Conservation (phyloP, 768 basidiomycete species). For the Filobasidium wieringae region DNA sequence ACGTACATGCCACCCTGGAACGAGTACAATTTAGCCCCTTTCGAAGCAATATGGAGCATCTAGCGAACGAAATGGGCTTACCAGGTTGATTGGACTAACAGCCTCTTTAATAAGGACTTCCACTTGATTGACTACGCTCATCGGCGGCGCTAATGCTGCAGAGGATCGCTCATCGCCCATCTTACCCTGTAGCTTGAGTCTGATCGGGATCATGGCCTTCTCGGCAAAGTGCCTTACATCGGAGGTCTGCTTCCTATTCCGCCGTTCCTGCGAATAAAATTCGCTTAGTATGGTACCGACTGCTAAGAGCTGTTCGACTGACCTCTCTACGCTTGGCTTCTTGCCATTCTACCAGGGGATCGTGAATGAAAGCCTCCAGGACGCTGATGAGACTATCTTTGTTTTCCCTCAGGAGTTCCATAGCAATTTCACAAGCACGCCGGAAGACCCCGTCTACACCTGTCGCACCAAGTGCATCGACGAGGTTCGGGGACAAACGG, state of each 20-base stretch:
- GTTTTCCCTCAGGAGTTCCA: conserved; percentile 76
- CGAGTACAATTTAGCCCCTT: neutral
- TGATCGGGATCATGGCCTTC: conserved; percentile 65
- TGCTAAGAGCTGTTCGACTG: conserved; percentile 2
- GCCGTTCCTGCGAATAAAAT: conserved; percentile 6
- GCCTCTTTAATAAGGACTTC: conserved; percentile 86
- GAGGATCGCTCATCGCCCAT: conserved; percentile 32
- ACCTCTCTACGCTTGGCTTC: conserved; percentile 27
- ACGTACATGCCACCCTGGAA: conserved; percentile 74
- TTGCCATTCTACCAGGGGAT: conserved; percentile 93
- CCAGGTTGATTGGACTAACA: conserved; percentile 59
- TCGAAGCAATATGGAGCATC: no score
- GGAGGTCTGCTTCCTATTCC: neutral
- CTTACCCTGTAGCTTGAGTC: conserved; percentile 55
- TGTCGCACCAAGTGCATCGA: conserved; percentile 83
- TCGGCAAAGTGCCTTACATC: conserved; percentile 60
- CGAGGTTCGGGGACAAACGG: conserved; percentile 80
- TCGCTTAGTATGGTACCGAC: no score
- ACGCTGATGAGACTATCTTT: conserved; percentile 89
- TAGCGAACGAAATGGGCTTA: conserved; percentile 30
- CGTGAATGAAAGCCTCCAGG: conserved; percentile 90
- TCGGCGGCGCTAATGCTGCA: conserved; percentile 41
- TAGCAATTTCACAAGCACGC: conserved; percentile 76
- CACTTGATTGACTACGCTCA: conserved; percentile 74
- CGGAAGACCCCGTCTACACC: conserved; percentile 90